Evolutionary conservation across 228 moss, liverwort and hornwort species (phyloP).

Genomic region (Sphagnum magellanicum): DNA sequence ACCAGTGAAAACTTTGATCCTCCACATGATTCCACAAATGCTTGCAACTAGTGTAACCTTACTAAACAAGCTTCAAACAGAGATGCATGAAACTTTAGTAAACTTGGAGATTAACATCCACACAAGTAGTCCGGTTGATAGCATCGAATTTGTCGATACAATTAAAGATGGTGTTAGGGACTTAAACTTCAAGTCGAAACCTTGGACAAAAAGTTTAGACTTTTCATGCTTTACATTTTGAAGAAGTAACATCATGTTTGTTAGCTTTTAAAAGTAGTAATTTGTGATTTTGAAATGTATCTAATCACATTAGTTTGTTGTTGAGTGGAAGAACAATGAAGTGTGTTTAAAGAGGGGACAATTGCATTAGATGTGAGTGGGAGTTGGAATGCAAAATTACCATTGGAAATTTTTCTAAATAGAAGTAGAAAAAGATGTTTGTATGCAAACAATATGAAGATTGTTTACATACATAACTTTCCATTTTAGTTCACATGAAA

Average conservation of each 20-base stretch:
- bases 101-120: constrained; percentile 12
- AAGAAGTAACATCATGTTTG: not conserved
- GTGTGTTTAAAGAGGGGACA: no score
- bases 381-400: no score
- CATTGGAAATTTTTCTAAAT: no score
- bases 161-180: constrained; percentile 5
- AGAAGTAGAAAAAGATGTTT: no score
- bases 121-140: constrained; percentile 7
- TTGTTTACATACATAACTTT: no score
- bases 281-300: no score
- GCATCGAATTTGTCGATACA: constrained; percentile 29
- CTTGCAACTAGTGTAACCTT: not conserved
- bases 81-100: constrained; percentile 16
- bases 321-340: no score
- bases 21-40: constrained; percentile 29
- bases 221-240: constrained; percentile 44
- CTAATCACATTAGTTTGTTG: no score
- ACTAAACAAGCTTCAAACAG: not conserved
- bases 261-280: no score
- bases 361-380: no score
- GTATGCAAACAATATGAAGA: no score
- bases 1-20: constrained; percentile 19
- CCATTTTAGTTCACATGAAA: no score
- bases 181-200: constrained; percentile 13
- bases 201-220: constrained; percentile 37